Base-by-base conservation (phyloP, 2,329 filamentous ascomycete species). In the Colletotrichum karsti region DNA sequence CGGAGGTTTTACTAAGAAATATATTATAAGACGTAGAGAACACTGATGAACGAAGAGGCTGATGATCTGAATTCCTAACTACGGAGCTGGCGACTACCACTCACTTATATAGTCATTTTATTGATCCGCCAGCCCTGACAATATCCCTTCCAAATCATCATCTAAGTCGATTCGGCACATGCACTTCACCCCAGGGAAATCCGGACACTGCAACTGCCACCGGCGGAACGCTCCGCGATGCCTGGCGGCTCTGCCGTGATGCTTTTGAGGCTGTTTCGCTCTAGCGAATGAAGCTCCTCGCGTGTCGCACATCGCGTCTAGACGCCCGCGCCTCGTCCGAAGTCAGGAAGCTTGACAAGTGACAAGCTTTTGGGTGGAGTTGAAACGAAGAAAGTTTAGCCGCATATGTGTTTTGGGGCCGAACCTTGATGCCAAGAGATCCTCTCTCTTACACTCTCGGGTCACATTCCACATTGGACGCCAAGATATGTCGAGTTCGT, bases 311-410 rank as follows among this genome's bases (percentile, higher is more conserved):
- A 7, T 33, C 6, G 30, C 35, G n/a, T 20, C 15, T 9, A 50
- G 20, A n/a, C 35, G 37, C 37, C 26, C 42, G 28, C 35, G 50
- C 42, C 26, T 18, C 28, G 33, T 67, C 59, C 28, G 51, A 63
- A 63, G 51, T 53, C 28, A 4, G 5, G 7, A 30, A n/a, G 20
- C 26, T 57, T 39, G 28, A 57, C 59, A 53, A 67, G 42, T 50
- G 51, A 46, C 63, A 67, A 67, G 63, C 58, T 63, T 67, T 64
- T 57, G 13, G 44, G 63, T 63, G 59, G 63, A 46, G 20, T 44
- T 51, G 26, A 57, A 44, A 63, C 51, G 59, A 63, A 63, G 59
- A 67, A 63, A 30, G 63, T 67, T 67, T 35, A 63, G 50, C 63
- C 42, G 50, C 59, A 63, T 28, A 20, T 7, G 22, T 63, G 59